A percentile compares a stretch with the other conserved stretches of the same genome.
These are phyloP conservation scores for Rhodotorula sphaerocarpa DNA, from an alignment of 768 basidiomycete genomes.

Conservation along the genomic window DNA sequence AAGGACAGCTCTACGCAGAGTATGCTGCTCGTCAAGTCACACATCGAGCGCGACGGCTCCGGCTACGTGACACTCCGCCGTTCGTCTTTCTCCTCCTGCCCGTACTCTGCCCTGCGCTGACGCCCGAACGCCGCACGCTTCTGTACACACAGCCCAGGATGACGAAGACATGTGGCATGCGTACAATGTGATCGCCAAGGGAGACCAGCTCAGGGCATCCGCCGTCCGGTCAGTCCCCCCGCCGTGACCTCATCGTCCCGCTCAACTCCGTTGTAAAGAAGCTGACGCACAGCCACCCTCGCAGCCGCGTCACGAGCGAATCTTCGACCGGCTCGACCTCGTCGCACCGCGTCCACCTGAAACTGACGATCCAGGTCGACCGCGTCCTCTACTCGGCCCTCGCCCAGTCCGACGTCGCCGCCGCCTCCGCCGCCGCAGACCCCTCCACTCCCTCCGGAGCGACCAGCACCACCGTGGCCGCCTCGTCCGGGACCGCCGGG, in stretches of 20 bases:
- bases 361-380: conserved; percentile 72
- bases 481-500: conserved; percentile 42
- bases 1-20: neutral
- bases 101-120: neutral
- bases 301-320: conserved; percentile 68
- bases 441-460: conserved; percentile 37
- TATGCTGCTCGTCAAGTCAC: conserved; percentile 80
- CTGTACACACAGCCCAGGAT: conserved; percentile 56
- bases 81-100: neutral
- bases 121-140: too few relatives aligned
- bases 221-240: conserved; percentile 23
- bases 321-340: conserved; percentile 90
- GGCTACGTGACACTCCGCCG: conserved; percentile 84
- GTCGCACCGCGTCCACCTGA: conserved; percentile 75
- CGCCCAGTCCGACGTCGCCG: conserved; percentile 45
- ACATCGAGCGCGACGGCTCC: conserved; percentile 73
- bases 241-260: neutral
- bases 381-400: conserved; percentile 74
- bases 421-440: conserved; percentile 49
- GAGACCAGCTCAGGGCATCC: conserved; percentile 24
- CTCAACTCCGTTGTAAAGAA: neutral
- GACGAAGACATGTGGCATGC: conserved; percentile 99
- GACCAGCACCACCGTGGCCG: conserved; percentile 41
- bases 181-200: conserved; percentile 80
- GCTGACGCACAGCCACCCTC: neutral